Evolutionary conservation across 163 green algal species (phyloP).

Genomic region (Chlorella variabilis): DNA sequence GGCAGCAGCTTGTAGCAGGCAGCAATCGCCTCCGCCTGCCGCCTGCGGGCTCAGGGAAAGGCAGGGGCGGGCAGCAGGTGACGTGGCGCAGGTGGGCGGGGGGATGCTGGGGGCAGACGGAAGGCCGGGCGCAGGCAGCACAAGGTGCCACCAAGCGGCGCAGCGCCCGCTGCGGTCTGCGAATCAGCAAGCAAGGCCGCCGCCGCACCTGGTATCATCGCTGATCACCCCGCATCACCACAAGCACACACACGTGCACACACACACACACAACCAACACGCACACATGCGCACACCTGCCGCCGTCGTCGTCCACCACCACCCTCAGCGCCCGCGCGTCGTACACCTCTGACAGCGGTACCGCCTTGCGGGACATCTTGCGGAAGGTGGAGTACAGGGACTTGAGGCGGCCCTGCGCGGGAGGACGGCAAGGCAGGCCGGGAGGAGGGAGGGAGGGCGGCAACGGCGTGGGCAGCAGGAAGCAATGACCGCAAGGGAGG

Average conservation of each 20-base stretch:
- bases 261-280: no score
- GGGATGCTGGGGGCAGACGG: no score
- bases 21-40: slow-evolving; percentile 62
- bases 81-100: no score
- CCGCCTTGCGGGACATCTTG: slow-evolving; percentile 84
- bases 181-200: no score
- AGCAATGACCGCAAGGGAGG: not conserved
- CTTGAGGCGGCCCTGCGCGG: slow-evolving; percentile 79
- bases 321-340: slow-evolving; percentile 84
- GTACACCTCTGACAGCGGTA: slow-evolving; percentile 74
- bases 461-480: not conserved
- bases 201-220: no score
- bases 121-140: no score
- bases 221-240: no score
- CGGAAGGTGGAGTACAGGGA: slow-evolving; percentile 70
- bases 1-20: slow-evolving; percentile 80
- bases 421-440: not conserved
- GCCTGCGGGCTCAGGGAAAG: not conserved
- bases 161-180: no score
- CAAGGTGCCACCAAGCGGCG: no score
- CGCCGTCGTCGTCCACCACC: slow-evolving; percentile 79
- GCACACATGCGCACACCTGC: slow-evolving; percentile 15
- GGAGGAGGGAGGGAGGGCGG: not conserved
- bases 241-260: no score
- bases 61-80: not conserved